A percentile compares a stretch with the other conserved stretches of the same genome.
Evolutionary conservation across 805 yeast genomes (phyloP).

Genomic region (Metschnikowia aberdeeniae): DNA sequence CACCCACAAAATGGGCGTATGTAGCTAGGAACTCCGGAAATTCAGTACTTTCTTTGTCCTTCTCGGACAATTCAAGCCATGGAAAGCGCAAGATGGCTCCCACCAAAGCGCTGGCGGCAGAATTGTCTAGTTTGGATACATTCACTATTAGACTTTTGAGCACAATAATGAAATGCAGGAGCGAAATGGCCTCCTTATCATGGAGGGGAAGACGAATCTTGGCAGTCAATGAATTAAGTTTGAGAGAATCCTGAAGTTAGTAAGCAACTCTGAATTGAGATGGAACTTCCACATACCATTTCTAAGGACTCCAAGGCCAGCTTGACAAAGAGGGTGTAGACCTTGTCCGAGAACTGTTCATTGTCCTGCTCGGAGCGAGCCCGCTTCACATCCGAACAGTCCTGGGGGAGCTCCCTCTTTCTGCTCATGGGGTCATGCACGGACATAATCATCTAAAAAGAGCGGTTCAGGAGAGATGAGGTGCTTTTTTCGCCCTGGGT

Average conservation of each 20-base stretch:
- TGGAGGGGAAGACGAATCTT: slow-evolving; percentile 52
- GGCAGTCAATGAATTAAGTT: slow-evolving; percentile 55
- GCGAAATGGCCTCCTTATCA: slow-evolving; percentile 52
- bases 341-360: slow-evolving; percentile 31
- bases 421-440: slow-evolving; percentile 35
- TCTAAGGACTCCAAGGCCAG: slow-evolving; percentile 71
- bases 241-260: slow-evolving; percentile 41
- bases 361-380: slow-evolving; percentile 16
- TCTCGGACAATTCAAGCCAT: slow-evolving; percentile 51
- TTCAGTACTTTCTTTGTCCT: slow-evolving; percentile 15
- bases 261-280: background rate
- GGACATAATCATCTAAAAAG: slow-evolving; percentile 32
- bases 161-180: slow-evolving; percentile 49
- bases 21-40: slow-evolving; percentile 38
- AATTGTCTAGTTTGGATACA: slow-evolving; percentile 62
- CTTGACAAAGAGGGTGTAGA: slow-evolving; percentile 47
- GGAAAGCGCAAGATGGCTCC: slow-evolving; percentile 57
- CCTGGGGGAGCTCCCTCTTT: slow-evolving; percentile 23
- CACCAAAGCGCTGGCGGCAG: slow-evolving; percentile 49
- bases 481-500: slow-evolving; percentile 6
- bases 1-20: slow-evolving; percentile 69
- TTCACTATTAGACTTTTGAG: slow-evolving; percentile 59
- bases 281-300: slow-evolving; percentile 33
- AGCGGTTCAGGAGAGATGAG: slow-evolving; percentile 10
- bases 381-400: slow-evolving; percentile 18